Evolutionary conservation across 352 stramenopile genomes (phyloP).

Genomic region (Aphanomyces euteiches): DNA sequence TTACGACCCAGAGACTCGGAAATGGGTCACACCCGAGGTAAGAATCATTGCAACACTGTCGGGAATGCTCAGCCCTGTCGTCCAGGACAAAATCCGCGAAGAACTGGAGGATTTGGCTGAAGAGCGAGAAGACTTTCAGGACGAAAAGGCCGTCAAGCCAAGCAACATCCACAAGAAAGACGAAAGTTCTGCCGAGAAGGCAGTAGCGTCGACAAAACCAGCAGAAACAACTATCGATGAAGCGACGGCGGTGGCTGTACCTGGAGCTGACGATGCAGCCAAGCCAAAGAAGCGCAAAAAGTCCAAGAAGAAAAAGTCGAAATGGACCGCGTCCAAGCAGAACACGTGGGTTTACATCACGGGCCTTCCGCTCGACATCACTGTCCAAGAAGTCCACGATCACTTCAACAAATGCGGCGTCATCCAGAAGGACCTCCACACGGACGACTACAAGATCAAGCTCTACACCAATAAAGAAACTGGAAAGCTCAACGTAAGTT

Average conservation of each 20-base stretch:
- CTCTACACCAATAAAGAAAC: conserved; percentile 89
- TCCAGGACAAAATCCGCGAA: conserved; percentile 45
- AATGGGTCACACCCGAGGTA: conserved; percentile 63
- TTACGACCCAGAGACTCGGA: conserved; percentile 62
- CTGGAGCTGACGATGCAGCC: conserved; percentile 18
- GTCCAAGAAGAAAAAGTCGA: conserved; percentile 77
- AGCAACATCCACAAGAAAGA: too few relatives aligned
- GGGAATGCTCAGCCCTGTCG: background rate
- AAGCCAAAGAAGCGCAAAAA: conserved; percentile 65
- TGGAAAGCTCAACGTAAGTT: conserved; percentile 82
- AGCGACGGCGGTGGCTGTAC: conserved; percentile 3
- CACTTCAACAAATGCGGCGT: conserved; percentile 95
- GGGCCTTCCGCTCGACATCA: conserved; percentile 90
- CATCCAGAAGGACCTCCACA: conserved; percentile 91
- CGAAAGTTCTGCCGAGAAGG: background rate
- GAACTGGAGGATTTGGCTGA: conserved; percentile 34
- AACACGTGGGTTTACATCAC: conserved; percentile 96
- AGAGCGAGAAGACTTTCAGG: conserved; percentile 5
- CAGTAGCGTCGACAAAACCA: background rate
- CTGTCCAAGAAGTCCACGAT: conserved; percentile 87
- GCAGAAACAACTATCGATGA: background rate
- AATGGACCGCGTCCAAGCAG: conserved; percentile 77
- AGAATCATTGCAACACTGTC: conserved; percentile 40
- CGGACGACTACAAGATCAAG: conserved; percentile 93
- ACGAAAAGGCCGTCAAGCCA: conserved; percentile 2